Percentiles rank a stretch among this genome's conserved stretches.
Evolutionary conservation across 192 early-diverging fungal species (phyloP).

Genomic region (Blastocladiella britannica): DNA sequence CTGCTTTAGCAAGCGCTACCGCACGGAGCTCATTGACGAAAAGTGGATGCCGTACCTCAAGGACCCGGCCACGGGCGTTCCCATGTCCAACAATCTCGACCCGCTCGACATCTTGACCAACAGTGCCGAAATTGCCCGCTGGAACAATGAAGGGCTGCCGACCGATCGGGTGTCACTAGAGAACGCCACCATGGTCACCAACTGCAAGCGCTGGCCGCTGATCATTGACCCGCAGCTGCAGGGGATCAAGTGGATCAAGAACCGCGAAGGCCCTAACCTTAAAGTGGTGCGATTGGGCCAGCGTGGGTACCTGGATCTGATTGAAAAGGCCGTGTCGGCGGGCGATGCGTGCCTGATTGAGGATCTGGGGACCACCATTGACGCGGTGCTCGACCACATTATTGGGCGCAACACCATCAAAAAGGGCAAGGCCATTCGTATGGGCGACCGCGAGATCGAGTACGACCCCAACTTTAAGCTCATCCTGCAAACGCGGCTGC

Average conservation of each 20-base stretch:
- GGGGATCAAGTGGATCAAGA: slow-evolving; percentile 66
- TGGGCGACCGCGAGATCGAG: slow-evolving; percentile 97
- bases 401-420: slow-evolving; percentile 88
- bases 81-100: slow-evolving; percentile 56
- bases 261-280: slow-evolving; percentile 67
- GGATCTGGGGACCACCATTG: slow-evolving; percentile 82
- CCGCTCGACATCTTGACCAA: slow-evolving; percentile 74
- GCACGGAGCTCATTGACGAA: slow-evolving; percentile 58
- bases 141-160: slow-evolving; percentile 66
- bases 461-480: slow-evolving; percentile 92
- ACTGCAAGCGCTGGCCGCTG: slow-evolving; percentile 88
- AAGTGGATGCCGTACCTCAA: slow-evolving; percentile 58
- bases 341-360: slow-evolving; percentile 91
- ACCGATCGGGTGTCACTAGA: slow-evolving; percentile 85
- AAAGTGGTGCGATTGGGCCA: slow-evolving; percentile 93
- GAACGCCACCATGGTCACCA: slow-evolving; percentile 92
- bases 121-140: slow-evolving; percentile 73
- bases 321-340: slow-evolving; percentile 93
- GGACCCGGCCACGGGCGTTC: slow-evolving; percentile 38
- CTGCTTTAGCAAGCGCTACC: slow-evolving; percentile 91
- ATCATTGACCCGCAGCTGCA: slow-evolving; percentile 97
- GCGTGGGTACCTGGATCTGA: slow-evolving; percentile 81
- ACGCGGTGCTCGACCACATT: slow-evolving; percentile 93
- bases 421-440: slow-evolving; percentile 83
- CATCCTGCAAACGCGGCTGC: slow-evolving; percentile 83